These are phyloP conservation scores for Polyplosphaeria fusca DNA, from an alignment of 495 filamentous ascomycete genomes.

Conservation along the genomic window DNA sequence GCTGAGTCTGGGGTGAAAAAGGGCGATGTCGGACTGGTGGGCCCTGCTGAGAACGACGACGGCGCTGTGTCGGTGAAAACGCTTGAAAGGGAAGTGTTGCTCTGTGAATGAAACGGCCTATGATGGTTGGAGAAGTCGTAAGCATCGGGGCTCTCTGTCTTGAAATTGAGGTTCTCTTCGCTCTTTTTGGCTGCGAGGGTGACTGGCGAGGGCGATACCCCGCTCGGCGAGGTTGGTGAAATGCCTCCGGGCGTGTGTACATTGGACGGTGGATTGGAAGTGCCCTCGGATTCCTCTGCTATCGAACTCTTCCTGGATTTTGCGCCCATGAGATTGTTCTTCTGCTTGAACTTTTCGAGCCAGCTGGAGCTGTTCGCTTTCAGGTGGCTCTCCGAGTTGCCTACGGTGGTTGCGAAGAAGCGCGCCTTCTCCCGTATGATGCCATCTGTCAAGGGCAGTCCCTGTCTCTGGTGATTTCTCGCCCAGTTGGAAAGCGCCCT, in stretches of 20 bases:
- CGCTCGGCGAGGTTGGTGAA: conserved; percentile 70
- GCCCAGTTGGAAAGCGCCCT: conserved; percentile 89
- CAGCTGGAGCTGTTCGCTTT: conserved; percentile 73
- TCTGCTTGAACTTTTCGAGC: conserved; percentile 97
- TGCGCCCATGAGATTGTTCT: conserved; percentile 70
- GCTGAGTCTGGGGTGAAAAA: conserved; percentile 75
- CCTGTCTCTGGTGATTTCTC: conserved; percentile 73
- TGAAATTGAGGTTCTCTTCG: conserved; percentile 56
- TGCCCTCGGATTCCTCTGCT: conserved; percentile 41
- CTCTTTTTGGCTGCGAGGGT: conserved; percentile 66
- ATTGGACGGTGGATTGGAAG: conserved; percentile 39
- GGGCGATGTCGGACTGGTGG: conserved; percentile 78
- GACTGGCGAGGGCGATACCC: conserved; percentile 63
- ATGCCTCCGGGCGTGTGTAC: conserved; percentile 67
- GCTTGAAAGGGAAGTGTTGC: conserved; percentile 57
- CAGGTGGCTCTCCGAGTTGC: conserved; percentile 69
- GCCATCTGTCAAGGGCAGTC: conserved; percentile 71
- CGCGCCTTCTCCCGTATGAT: conserved; percentile 84
- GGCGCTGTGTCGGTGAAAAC: conserved; percentile 53
- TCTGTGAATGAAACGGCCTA: conserved; percentile 58
- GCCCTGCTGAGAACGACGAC: conserved; percentile 67
- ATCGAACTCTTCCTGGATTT: conserved; percentile 66
- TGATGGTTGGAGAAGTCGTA: conserved; percentile 56
- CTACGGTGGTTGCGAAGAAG: conserved; percentile 77
- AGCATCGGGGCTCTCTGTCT: conserved; percentile 49